Evolutionary conservation across 306 rosid genomes (phyloP).

Genomic region (Malus sieversii): DNA sequence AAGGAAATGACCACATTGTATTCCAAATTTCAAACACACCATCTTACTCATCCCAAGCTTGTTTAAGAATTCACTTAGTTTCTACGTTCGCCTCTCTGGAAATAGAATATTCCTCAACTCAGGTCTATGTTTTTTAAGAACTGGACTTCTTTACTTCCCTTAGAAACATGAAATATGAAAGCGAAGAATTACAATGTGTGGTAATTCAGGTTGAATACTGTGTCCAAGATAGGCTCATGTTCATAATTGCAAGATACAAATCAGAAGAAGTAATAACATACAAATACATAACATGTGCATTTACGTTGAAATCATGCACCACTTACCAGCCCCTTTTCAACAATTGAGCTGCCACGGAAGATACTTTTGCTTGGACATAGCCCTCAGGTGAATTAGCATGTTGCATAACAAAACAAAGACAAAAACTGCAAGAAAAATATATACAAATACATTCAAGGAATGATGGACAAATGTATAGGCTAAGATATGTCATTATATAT

Average conservation of each 20-base stretch:
- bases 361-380: constrained; percentile 79
- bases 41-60: not conserved
- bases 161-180: not conserved
- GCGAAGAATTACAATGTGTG: not conserved
- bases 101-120: not conserved
- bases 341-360: constrained; percentile 91
- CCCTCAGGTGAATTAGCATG: constrained; percentile 73
- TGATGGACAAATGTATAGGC: constrained; percentile 8
- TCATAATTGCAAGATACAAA: not conserved
- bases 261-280: not conserved
- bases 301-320: not conserved
- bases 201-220: not conserved
- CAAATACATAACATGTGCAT: not conserved
- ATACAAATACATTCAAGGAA: constrained; percentile 16
- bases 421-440: constrained; percentile 62
- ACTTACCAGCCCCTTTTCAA: constrained; percentile 96
- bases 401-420: constrained; percentile 71
- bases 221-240: not conserved
- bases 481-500: not conserved
- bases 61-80: not conserved
- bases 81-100: not conserved
- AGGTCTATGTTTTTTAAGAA: not conserved
- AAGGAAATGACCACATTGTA: not conserved
- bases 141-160: not conserved
- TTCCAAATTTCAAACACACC: not conserved